These are phyloP conservation scores for Saccharomycopsis oosterbeekiorum DNA, from an alignment of 805 yeast genomes.

Conservation along the genomic window DNA sequence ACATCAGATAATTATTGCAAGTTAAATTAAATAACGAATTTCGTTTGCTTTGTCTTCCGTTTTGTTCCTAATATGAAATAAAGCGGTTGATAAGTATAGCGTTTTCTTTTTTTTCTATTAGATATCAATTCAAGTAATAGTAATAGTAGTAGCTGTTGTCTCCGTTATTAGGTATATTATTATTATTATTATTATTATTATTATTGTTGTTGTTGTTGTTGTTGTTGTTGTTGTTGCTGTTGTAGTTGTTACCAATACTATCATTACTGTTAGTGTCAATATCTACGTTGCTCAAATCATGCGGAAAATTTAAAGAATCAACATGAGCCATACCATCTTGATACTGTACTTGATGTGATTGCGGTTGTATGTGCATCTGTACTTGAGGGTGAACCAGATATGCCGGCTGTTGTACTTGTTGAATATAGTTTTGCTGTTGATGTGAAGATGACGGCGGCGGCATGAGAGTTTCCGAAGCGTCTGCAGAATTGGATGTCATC, in stretches of 20 bases:
- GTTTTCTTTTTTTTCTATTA: too few species aligned
- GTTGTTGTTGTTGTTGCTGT: not conserved
- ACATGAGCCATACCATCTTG: not conserved
- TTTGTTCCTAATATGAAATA: too few species aligned
- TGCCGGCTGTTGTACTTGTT: not conserved
- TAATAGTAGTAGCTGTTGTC: not conserved
- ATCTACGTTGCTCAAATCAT: not conserved
- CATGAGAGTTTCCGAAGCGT: not conserved
- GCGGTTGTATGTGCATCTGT: not conserved
- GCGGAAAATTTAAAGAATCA: not conserved
- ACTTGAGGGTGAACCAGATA: not conserved
- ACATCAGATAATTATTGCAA: too few species aligned
- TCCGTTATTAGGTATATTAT: not conserved
- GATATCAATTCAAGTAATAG: not conserved
- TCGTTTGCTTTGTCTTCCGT: too few species aligned
- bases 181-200: too few species aligned
- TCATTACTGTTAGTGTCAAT: not conserved
- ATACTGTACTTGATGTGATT: not conserved
- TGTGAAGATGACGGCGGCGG: not conserved
- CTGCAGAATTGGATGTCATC: not conserved
- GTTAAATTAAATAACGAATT: too few species aligned
- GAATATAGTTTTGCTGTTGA: not conserved
- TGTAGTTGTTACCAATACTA: not conserved
- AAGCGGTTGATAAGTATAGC: too few species aligned
- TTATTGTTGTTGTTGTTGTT: too few species aligned